phyloP scores from a whole-genome alignment of 371 early-diverging fungal genomes.

The Gilbertella persicaria region DNA sequence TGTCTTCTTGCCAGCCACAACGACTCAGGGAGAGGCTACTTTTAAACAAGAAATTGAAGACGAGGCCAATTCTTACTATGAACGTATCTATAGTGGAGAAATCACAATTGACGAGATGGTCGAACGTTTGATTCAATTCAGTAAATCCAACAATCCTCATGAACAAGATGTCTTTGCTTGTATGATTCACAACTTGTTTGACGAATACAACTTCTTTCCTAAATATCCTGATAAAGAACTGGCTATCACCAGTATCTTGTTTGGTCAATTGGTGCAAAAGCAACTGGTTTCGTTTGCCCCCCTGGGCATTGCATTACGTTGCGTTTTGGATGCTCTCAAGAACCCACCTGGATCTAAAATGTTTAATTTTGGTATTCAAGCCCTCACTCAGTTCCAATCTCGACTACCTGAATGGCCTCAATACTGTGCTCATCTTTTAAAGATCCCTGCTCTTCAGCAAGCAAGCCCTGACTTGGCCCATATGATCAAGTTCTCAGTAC shows the following conservation, averaged over 20 bases:
- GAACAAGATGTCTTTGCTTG: slow-evolving; percentile 81
- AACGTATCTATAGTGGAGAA: slow-evolving; percentile 77
- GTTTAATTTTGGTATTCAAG: slow-evolving; percentile 89
- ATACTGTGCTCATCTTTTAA: slow-evolving; percentile 79
- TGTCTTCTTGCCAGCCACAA: not conserved
- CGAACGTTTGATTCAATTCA: slow-evolving; percentile 70
- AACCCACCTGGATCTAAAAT: slow-evolving; percentile 79
- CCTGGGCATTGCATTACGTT: slow-evolving; percentile 80
- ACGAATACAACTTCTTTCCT: slow-evolving; percentile 92
- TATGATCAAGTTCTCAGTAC: slow-evolving; percentile 49
- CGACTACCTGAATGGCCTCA: slow-evolving; percentile 91
- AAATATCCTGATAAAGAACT: slow-evolving; percentile 94
- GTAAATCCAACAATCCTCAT: slow-evolving; percentile 64
- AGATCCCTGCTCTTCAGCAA: slow-evolving; percentile 79
- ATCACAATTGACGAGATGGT: slow-evolving; percentile 74
- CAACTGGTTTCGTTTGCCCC: slow-evolving; percentile 76
- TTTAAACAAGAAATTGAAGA: slow-evolving; percentile 62
- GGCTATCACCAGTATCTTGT: slow-evolving; percentile 83
- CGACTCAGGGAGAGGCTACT: slow-evolving; percentile 25
- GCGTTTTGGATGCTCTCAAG: slow-evolving; percentile 83
- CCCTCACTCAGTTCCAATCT: slow-evolving; percentile 80
- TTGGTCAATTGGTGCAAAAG: slow-evolving; percentile 87
- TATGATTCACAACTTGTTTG: slow-evolving; percentile 87
- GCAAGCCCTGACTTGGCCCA: slow-evolving; percentile 74
- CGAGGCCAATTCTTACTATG: slow-evolving; percentile 77